Base-by-base conservation (phyloP, 306 rosid species). In the Cucumis hystrix region DNA sequence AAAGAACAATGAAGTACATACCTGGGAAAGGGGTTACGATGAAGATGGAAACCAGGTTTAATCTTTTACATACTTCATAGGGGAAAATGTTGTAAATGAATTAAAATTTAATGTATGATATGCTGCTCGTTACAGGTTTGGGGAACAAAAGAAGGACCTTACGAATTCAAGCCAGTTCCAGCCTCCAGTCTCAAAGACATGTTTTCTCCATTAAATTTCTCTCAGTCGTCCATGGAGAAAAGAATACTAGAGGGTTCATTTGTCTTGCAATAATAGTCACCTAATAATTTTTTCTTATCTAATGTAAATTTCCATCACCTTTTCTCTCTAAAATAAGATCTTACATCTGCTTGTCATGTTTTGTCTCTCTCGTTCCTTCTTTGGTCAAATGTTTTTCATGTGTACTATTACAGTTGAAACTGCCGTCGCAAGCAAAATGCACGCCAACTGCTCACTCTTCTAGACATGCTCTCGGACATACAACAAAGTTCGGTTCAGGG, bases 21-120 rank as follows among this genome's bases (percentile, higher is more conserved):
- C 87, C 39, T 96, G 99, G 99, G 99, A 92, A 74, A 86, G 98
- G 84, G 98, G 97, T 79, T 91, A 79, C 37, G 97, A 91, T 54
- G 96, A 86, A 1, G 85, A 91, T 23, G 97, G 98, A 85, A 92
- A 85, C 84, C 98, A 96, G 83, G 99, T 92, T 56, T 78, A 92
- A 82, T 78, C 59, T 20, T 17, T 61, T 13, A 23, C 7, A 11
- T 18, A 17, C 17, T 54, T 39, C 1, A 2, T 25, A 39, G 54
- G 30, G 9, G 71, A 65, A 64, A 35, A 33, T 65, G 51, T 10
- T 37, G 47, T 65, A 5, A 65, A 65, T 71, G 63, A 66, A 33
- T 49, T 41, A 43, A 68, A 47, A 33, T 78, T 60, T 77, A 43
- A 39, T 35, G 64, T 86, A 30, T 78, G 28, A 51, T 37, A 21